phyloP scores from a whole-genome alignment of 768 basidiomycete species.

The Cyclocybe aegerita region DNA sequence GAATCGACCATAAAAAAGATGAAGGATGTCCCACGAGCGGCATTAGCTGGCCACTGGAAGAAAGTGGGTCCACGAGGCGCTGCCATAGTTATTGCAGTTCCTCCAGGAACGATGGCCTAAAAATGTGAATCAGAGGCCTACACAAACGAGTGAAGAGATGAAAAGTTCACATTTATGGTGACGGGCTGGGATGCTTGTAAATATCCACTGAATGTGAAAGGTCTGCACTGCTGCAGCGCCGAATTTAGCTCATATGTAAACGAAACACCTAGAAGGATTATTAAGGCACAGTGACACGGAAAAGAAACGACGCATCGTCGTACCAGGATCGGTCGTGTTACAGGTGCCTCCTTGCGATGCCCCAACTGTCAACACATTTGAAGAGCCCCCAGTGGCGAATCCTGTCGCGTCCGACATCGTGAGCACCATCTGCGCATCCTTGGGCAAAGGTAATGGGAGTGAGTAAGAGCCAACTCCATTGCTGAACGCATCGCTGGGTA shows the following conservation, averaged over 20 bases:
- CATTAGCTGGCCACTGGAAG: conserved; percentile 57
- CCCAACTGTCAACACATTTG: conserved; percentile 47
- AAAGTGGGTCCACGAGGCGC: conserved; percentile 37
- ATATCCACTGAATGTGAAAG: conserved; percentile 48
- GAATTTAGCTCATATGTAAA: conserved; percentile 52
- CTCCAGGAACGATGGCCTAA: conserved; percentile 66
- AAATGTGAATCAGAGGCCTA: not conserved
- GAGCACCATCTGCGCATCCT: conserved; percentile 43
- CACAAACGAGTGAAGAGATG: not conserved
- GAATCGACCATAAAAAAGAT: conserved; percentile 58
- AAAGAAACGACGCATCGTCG: conserved; percentile 6
- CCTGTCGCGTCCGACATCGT: conserved; percentile 75
- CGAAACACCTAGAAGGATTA: conserved; percentile 24
- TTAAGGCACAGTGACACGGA: conserved; percentile 1
- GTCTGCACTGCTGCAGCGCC: conserved; percentile 61
- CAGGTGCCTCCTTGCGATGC: conserved; percentile 48
- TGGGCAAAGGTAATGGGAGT: conserved; percentile 41
- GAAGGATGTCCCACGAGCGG: conserved; percentile 56
- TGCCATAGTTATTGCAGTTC: conserved; percentile 44
- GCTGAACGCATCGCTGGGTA: conserved; percentile 54
- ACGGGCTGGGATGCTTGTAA: conserved; percentile 48
- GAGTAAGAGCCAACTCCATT: conserved; percentile 55
- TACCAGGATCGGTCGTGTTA: conserved; percentile 44
- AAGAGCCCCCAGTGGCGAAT: conserved; percentile 64
- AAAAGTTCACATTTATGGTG: conserved; percentile 43